Evolutionary conservation across 306 rosid genomes (phyloP).

Genomic region (Quercus agrifolia): DNA sequence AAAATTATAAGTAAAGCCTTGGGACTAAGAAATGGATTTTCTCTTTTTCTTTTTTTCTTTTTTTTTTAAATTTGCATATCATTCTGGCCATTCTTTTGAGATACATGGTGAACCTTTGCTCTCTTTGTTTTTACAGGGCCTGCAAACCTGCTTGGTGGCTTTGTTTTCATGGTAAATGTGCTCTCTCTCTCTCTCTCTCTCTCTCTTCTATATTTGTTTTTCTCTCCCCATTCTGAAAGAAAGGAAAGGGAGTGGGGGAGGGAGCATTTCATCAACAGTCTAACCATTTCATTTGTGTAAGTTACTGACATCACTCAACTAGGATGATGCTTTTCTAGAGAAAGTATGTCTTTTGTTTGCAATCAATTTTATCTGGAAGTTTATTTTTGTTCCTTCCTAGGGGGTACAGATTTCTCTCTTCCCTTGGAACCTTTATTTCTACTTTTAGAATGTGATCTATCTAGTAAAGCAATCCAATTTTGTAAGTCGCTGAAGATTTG

Average conservation of each 20-base stretch:
- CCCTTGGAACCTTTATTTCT: background rate
- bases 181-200: constrained; percentile 3
- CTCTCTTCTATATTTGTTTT: background rate
- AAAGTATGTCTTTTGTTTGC: background rate
- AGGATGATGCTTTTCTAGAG: background rate
- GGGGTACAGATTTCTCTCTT: background rate
- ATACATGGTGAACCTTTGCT: constrained; percentile 24
- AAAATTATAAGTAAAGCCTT: background rate
- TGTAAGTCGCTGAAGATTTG: background rate
- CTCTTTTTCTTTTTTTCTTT: background rate
- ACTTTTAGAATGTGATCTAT: background rate
- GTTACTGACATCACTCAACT: background rate
- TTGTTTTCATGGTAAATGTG: constrained; percentile 72
- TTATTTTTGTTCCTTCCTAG: background rate
- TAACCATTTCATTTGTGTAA: background rate
- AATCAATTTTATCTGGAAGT: background rate
- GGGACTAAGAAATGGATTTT: background rate
- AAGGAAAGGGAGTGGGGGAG: background rate
- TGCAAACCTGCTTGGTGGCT: constrained; percentile 97
- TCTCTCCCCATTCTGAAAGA: background rate
- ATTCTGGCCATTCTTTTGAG: background rate
- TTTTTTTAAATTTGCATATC: background rate
- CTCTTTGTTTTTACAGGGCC: constrained; percentile 61
- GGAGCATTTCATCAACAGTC: constrained; percentile 1
- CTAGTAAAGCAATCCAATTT: background rate